A percentile compares a stretch with the other conserved stretches of the same genome.
phyloP scores from a whole-genome alignment of 1,284 basidiomycete genomes.

The Trichosporon faecale region DNA sequence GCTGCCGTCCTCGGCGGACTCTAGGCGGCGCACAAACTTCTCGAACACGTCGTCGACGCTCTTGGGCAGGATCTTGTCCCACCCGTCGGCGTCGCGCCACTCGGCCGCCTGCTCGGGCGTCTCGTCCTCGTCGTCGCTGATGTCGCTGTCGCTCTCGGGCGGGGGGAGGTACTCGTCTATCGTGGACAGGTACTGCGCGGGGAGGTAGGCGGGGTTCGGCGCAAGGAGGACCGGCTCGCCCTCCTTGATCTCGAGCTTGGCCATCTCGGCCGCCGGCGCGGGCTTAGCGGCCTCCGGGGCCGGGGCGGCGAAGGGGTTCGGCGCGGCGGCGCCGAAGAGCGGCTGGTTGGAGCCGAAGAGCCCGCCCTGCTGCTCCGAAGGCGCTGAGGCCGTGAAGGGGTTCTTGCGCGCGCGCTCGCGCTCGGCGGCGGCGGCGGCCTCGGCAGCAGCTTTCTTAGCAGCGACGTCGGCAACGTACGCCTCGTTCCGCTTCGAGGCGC shows the following conservation, averaged over 20 bases:
- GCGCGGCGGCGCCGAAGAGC: conserved; percentile 35
- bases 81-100: conserved; percentile 35
- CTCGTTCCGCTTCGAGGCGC: conserved; percentile 50
- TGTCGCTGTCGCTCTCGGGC: conserved; percentile 31
- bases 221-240: conserved; percentile 28
- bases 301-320: conserved; percentile 29
- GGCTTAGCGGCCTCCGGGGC: not conserved
- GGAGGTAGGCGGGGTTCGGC: conserved; percentile 50
- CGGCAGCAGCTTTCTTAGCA: conserved; percentile 38
- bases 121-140: conserved; percentile 32
- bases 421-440: conserved; percentile 37
- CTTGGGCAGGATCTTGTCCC: conserved; percentile 47
- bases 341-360: not conserved
- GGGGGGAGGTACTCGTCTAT: conserved; percentile 50
- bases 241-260: conserved; percentile 23
- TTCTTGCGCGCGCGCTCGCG: conserved; percentile 45
- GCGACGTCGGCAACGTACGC: conserved; percentile 49
- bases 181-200: conserved; percentile 50
- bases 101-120: conserved; percentile 34
- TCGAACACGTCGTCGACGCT: conserved; percentile 52
- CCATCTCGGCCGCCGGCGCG: not conserved
- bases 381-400: conserved; percentile 42
- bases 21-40: conserved; percentile 44
- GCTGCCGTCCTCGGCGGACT: conserved; percentile 43
- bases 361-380: not conserved